Evolutionary conservation across 768 basidiomycete genomes (phyloP), one percentile per base, ranked within the genome.

Genomic region (Sporobolomyces pararoseus): DNA sequence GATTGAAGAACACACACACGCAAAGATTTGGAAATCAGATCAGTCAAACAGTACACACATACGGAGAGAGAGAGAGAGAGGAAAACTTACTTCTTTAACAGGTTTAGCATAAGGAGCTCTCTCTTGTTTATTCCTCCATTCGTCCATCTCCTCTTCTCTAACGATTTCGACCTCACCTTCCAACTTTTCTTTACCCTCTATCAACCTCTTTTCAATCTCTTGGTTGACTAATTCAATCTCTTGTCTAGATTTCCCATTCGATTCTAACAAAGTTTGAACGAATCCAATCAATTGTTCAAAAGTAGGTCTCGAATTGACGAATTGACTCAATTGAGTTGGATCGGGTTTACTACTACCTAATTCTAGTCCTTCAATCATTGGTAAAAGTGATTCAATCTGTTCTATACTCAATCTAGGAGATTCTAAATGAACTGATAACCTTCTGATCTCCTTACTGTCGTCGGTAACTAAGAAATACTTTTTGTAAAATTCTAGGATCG

Each of bases 351-450:
- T n/a, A n/a, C n/a, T n/a, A n/a, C n/a, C 77, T n/a, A 87, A 78
- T 25, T 81, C 81, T 57, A 83, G 80, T 63, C 81, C 79, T 42
- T 80, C 83, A 31, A 90, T 81, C 16, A 82, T 77, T 17, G 77
- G 78, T 71, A 93, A 88, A 7, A 85, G 86, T 65, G 84, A 80
- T 44, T 85, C 82, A 7, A 89, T 86, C 6, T 84, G 83, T 2
- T 81, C 76, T 76, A 89, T 77, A 92, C 83, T 71, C 83, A 86
- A 75, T 82, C 81, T 12, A 79, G 84, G 23, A 84, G 84, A 78
- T 85, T 70, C 23, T 54, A 88, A 76, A 86, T 87, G 16, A 90
- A 91, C 52, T 83, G 82, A 80, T 90, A 82, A 72, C 94, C 95
- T 54, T 90, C 82, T 1, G 93, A 91, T 60, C 92, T n/a, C n/a